Base-by-base conservation (phyloP, 345 rosid species). In the Excoecaria cochinchinensis region DNA sequence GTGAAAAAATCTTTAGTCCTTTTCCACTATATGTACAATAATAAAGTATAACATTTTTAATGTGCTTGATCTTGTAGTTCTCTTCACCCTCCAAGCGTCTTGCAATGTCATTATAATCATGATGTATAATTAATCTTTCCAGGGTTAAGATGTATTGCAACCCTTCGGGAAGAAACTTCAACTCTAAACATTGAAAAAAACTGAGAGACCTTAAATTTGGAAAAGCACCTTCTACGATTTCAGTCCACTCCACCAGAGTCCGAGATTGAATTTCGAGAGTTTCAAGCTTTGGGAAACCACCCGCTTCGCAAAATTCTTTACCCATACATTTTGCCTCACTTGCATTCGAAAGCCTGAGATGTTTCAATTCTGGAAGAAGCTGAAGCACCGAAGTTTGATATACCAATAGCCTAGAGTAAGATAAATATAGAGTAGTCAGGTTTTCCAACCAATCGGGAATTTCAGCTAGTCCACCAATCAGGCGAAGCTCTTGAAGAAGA, bases 241-340 rank as follows among this genome's bases (percentile, higher is more conserved):
- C 72, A 69, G n/a, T 51, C 72, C 72, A 50, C 58, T 69, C 72
- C 22, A 50, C 24, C 16, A 75, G 78, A 36, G 12, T 24, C 11
- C 0, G 2, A 17, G 73, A 75, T 44, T 12, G 17, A 57, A 75
- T 67, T 1, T 0, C 39, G 31, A 67, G 73, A 67, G 14, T 50
- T 63, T 74, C 63, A 16, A 65, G 53, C 40, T n/a, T 56, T 6
- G 71, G 62, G 25, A 74, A 74, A 14, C 71, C 71, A 21, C 77
- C 77, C 1, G 38, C 69, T 31, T 53, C 39, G 36, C 77, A 65
- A 50, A 74, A 74, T 13, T 52, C 77, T 16, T 50, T 65, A 52
- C 77, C 70, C 38, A 74, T 74, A 24, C 0, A 58, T 44, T 63
- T 73, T 6, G 61, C 67, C 12, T 63, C 36, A 25, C 9, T 17